Base-by-base conservation (phyloP, 352 stramenopile genomes). In the Blastocystis sp. region DNA sequence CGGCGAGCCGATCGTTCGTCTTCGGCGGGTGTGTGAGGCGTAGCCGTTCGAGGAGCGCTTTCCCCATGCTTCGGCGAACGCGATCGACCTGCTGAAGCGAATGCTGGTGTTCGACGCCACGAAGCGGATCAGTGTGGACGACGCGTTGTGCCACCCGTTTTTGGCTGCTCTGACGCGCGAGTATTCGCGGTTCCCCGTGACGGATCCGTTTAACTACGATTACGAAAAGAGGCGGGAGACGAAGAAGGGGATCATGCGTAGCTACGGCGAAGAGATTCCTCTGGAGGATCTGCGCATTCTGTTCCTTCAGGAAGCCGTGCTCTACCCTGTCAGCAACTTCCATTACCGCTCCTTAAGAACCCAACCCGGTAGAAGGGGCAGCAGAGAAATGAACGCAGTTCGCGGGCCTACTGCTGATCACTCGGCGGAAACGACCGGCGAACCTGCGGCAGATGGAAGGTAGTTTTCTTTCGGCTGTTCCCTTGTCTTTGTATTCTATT, bases 41-140 rank as follows among this genome's bases (percentile, higher is more conserved):
- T 87, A 87, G 60, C 54, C 64, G 11, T 78, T 87, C 10, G 7
- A 24, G 1, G 43, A 79, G 38, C 76, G 9, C 21, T 96, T 95
- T 74, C 93, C 92, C 45, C 90, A 89, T 63, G 91, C 93, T 43
- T 90, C 92, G 69, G 60, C 91, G 0, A 92, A 94, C 63, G 94
- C 94, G 52, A 68, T 96, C 38, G 93, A 97, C 89, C 90, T 96
- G 43, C 87, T 97, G 40, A 79, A 81, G n/a, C 93, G 92, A 57
- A 95, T 97, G 94, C 91, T 97, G 10, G 90, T 93, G 62, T 96
- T 97, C 84, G 95, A 99, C 90, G 96, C 98, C 45, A 93, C 94
- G 64, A 95, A 96, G 91, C 94, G 97, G 62, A 97, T 98, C 70
- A 96, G 93, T 34, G 96, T 99, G 19, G 92, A 97, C 71, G 69